Evolutionary conservation across 179 eudicot species (phyloP).

Genomic region (Silene vulgaris): DNA sequence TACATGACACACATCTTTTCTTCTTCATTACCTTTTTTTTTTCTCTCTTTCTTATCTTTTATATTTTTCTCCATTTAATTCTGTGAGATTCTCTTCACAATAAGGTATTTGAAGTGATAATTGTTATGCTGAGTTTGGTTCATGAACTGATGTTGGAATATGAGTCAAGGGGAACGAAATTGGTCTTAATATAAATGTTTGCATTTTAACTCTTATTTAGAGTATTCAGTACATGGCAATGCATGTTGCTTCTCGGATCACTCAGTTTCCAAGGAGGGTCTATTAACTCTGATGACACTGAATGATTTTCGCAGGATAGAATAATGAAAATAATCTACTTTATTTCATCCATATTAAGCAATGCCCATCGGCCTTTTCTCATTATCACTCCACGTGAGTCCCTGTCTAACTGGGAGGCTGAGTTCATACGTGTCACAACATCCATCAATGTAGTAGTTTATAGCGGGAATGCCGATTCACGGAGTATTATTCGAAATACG

Average conservation of each 20-base stretch:
- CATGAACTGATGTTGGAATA: neutral
- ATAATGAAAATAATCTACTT: conserved; percentile 35
- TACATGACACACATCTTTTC: no score
- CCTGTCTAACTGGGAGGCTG: conserved; percentile 63
- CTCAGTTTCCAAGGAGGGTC: conserved; percentile 10
- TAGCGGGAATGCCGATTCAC: conserved; percentile 45
- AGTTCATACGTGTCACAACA: conserved; percentile 51
- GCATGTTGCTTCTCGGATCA: neutral
- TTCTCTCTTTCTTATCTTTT: neutral
- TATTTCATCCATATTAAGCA: conserved; percentile 40
- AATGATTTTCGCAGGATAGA: conserved; percentile 49
- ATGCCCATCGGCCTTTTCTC: conserved; percentile 51
- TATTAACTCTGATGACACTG: neutral
- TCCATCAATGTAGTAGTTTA: conserved; percentile 54
- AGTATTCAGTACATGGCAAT: neutral
- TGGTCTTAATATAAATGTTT: neutral
- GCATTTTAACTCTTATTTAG: neutral
- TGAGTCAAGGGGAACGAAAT: neutral
- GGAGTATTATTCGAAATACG: conserved; percentile 42
- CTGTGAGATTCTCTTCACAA: no score
- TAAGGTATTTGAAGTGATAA: neutral
- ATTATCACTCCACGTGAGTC: conserved; percentile 38
- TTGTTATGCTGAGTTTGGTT: neutral
- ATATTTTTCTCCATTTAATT: neutral
- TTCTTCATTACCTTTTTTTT: no score